Evolutionary conservation across 2,329 filamentous ascomycete species (phyloP).

Genomic region (Botryotinia narcissicola): DNA sequence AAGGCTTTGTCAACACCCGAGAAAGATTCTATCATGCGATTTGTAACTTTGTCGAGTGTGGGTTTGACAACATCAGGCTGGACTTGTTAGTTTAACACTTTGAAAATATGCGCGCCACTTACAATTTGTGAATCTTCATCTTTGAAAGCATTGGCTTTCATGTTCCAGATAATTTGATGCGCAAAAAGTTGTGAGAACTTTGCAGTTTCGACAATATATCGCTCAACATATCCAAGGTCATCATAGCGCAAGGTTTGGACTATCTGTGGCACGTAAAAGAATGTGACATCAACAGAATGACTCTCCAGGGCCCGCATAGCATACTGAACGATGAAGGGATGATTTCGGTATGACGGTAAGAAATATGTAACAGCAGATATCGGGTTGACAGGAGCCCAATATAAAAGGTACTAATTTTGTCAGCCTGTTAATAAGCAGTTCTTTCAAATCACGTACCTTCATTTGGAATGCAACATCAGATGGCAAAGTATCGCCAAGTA

Average conservation of each 20-base stretch:
- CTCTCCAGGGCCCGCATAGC: conserved; percentile 93
- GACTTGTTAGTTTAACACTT: conserved; percentile 23
- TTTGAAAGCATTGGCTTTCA: conserved; percentile 98
- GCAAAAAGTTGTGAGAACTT: conserved; percentile 98
- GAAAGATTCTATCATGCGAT: conserved; percentile 79
- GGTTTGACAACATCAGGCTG: conserved; percentile 90
- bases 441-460: conserved; percentile 57
- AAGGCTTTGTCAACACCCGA: conserved; percentile 75
- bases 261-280: conserved; percentile 98
- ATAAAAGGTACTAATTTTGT: conserved; percentile 71
- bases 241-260: conserved; percentile 95
- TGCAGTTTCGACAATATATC: conserved; percentile 94
- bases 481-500: conserved; percentile 75
- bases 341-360: conserved; percentile 82
- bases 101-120: conserved; percentile 40
- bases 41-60: conserved; percentile 86
- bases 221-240: conserved; percentile 86
- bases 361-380: conserved; percentile 93
- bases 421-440: conserved; percentile 29
- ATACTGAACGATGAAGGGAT: conserved; percentile 93
- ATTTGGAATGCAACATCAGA: conserved; percentile 79
- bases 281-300: conserved; percentile 93
- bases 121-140: conserved; percentile 88
- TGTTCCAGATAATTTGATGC: conserved; percentile 99
- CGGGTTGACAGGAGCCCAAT: conserved; percentile 90